Conservation (phyloP, 805 yeast genomes). For the Candida odintsovae region DNA sequence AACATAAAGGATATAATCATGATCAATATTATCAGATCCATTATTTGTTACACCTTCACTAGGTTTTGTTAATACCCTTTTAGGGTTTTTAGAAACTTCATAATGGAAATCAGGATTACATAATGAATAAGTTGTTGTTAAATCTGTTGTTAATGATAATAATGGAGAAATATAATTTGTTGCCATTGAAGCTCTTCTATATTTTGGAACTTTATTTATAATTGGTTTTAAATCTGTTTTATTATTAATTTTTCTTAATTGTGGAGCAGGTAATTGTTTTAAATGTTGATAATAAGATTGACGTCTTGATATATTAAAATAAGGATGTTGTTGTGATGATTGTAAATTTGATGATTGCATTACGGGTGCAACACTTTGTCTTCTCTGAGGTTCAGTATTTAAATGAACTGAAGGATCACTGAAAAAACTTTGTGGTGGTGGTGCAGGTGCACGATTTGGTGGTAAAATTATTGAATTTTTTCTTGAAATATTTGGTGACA, state of each 20-base stretch:
- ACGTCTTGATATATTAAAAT: conserved; percentile 12
- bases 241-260: conserved; percentile 34
- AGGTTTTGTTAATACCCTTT: conserved; percentile 89
- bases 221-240: conserved; percentile 56
- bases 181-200: conserved; percentile 61
- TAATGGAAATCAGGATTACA: conserved; percentile 85
- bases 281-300: conserved; percentile 25
- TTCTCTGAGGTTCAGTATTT: conserved; percentile 26
- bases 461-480: conserved; percentile 29
- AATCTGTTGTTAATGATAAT: conserved; percentile 67
- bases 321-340: conserved; percentile 6
- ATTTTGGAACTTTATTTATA: conserved; percentile 57
- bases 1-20: conserved; percentile 89
- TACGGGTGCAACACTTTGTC: conserved; percentile 27
- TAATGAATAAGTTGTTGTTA: conserved; percentile 74
- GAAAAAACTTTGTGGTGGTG: conserved; percentile 34
- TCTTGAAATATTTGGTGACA: conserved; percentile 11
- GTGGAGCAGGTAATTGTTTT: conserved; percentile 41
- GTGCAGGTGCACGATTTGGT: conserved; percentile 40
- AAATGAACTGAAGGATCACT: conserved; percentile 22
- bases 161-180: conserved; percentile 71
- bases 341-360: background rate
- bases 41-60: conserved; percentile 74
- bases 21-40: conserved; percentile 82
- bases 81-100: conserved; percentile 80